Evolutionary conservation across 257 asterid species (phyloP).

Genomic region (Capsicum baccatum): DNA sequence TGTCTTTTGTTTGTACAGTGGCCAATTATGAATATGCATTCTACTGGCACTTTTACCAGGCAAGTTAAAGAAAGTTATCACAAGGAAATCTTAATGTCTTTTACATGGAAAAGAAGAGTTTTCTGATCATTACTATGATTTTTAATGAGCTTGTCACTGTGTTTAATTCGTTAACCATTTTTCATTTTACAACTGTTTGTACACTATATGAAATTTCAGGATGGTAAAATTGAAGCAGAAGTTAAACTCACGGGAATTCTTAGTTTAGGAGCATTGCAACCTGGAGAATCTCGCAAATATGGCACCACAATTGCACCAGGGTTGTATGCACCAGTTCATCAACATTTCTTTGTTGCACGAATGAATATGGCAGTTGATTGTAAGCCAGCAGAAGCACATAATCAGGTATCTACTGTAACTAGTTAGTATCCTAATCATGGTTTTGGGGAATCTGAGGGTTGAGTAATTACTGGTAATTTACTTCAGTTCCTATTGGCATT

Average conservation of each 20-base stretch:
- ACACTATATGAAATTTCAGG: conserved; percentile 46
- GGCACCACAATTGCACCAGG: conserved; percentile 97
- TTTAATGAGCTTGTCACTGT: no score
- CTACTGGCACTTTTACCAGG: conserved; percentile 99
- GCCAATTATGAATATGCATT: conserved; percentile 97
- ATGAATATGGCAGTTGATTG: conserved; percentile 98
- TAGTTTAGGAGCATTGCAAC: conserved; percentile 91
- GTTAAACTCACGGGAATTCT: conserved; percentile 98
- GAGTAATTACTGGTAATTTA: background rate
- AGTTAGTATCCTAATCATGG: background rate
- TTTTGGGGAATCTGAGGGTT: background rate
- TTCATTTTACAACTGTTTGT: background rate
- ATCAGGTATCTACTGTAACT: conserved; percentile 76
- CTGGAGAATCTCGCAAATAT: conserved; percentile 84
- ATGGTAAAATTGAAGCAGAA: conserved; percentile 98
- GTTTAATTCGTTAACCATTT: no score
- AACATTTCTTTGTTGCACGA: conserved; percentile 95
- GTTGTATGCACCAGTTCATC: conserved; percentile 96
- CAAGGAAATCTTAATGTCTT: background rate
- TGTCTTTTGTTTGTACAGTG: conserved; percentile 91
- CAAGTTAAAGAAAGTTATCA: conserved; percentile 36
- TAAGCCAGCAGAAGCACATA: conserved; percentile 88
- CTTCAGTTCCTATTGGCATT: background rate
- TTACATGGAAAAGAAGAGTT: background rate
- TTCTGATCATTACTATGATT: no score